Percentiles rank a stretch among this genome's conserved stretches.
These are phyloP conservation scores for Furcasterigmium sp. DNA, from an alignment of 2,329 filamentous ascomycete species.

Conservation along the genomic window DNA sequence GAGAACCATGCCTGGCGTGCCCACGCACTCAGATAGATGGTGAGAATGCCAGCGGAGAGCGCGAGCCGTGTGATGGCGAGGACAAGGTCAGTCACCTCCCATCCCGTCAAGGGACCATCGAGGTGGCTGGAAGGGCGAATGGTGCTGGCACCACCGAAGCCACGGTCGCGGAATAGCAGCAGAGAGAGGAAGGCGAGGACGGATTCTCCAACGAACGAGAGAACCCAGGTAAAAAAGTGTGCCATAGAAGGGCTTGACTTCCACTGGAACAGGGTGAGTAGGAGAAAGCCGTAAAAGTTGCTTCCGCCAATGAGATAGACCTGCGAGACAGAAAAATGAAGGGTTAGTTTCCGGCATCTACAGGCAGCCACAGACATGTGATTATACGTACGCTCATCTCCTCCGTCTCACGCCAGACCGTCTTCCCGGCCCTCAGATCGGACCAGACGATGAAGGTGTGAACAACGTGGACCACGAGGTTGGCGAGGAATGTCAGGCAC, in stretches of 20 bases:
- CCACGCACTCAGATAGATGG: conserved; percentile 38
- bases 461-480: conserved; percentile 50
- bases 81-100: conserved; percentile 61
- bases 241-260: conserved; percentile 73
- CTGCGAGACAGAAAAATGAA: conserved; percentile 39
- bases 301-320: conserved; percentile 80
- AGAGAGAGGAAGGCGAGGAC: conserved; percentile 66
- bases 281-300: conserved; percentile 80
- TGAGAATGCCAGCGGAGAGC: conserved; percentile 55
- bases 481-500: conserved; percentile 69
- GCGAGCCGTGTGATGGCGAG: conserved; percentile 65
- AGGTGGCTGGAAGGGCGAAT: conserved; percentile 45
- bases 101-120: conserved; percentile 22
- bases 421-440: conserved; percentile 12
- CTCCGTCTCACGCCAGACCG: conserved; percentile 80
- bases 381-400: conserved; percentile 60
- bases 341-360: conserved; percentile 1
- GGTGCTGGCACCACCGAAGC: conserved; percentile 46
- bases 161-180: conserved; percentile 50
- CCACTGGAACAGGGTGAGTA: conserved; percentile 82
- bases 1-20: neutral
- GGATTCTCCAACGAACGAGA: conserved; percentile 68
- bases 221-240: conserved; percentile 74
- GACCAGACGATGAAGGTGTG: conserved; percentile 8
- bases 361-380: too few relatives aligned